phyloP scores from a whole-genome alignment of 306 rosid species.

The Cicer chorassanicum region DNA sequence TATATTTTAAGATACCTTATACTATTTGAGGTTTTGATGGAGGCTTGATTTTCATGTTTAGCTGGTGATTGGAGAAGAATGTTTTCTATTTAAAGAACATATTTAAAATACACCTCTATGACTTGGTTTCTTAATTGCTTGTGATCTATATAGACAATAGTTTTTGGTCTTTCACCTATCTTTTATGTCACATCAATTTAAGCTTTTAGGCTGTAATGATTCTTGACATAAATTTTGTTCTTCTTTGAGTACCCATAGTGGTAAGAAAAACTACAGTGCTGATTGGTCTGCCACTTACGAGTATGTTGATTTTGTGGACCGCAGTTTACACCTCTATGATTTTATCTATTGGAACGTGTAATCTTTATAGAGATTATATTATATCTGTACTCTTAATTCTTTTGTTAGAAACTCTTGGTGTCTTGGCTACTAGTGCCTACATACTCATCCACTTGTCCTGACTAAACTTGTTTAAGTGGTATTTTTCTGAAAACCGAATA shows the following conservation, averaged over 20 bases:
- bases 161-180: neutral
- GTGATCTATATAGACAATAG: neutral
- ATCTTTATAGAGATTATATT: neutral
- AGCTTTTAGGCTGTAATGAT: neutral
- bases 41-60: neutral
- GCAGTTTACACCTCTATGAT: neutral
- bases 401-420: neutral
- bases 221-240: neutral
- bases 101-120: neutral
- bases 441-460: neutral
- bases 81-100: neutral
- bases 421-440: neutral
- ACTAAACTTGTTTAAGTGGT: neutral
- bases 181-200: neutral
- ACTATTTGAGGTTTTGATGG: neutral
- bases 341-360: neutral
- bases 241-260: neutral
- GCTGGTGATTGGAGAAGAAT: neutral
- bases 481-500: neutral
- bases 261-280: neutral
- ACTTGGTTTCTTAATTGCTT: neutral
- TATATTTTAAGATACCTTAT: neutral
- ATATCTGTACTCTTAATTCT: neutral
- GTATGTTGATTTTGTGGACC: neutral
- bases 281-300: neutral